Evolutionary conservation across 306 rosid species (phyloP).

Genomic region (Ammopiptanthus mongolicus): DNA sequence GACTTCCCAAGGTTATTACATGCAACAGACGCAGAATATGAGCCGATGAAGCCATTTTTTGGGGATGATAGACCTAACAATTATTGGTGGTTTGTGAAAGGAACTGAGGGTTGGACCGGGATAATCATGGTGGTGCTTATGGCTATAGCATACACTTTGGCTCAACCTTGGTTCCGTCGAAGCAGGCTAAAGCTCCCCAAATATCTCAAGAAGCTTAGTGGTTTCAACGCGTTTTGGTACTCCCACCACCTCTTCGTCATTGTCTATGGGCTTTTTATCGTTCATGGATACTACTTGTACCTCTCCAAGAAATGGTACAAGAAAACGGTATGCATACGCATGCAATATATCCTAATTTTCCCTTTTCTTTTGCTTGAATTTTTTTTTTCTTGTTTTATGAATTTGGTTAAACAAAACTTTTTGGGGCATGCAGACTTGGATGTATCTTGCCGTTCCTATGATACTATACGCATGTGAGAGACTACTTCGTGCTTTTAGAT

Average conservation of each 20-base stretch:
- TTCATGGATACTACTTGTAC: slow-evolving; percentile 74
- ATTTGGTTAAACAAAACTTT: background rate
- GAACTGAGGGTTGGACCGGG: slow-evolving; percentile 89
- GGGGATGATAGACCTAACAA: slow-evolving; percentile 51
- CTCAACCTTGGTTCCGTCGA: slow-evolving; percentile 85
- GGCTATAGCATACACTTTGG: slow-evolving; percentile 74
- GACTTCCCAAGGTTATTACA: slow-evolving; percentile 76
- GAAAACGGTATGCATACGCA: slow-evolving; percentile 54
- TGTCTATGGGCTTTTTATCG: slow-evolving; percentile 68
- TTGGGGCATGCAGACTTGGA: slow-evolving; percentile 75
- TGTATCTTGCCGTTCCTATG: slow-evolving; percentile 81
- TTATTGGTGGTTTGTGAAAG: slow-evolving; percentile 96
- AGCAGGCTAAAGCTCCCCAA: slow-evolving; percentile 60
- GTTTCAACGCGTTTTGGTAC: slow-evolving; percentile 96
- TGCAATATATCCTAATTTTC: background rate
- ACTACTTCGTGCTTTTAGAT: slow-evolving; percentile 76
- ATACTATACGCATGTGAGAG: slow-evolving; percentile 71
- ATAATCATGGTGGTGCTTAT: slow-evolving; percentile 70
- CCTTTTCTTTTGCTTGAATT: background rate
- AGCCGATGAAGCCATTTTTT: slow-evolving; percentile 57
- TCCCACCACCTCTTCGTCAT: slow-evolving; percentile 83
- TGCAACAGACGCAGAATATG: slow-evolving; percentile 46
- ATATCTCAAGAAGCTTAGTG: slow-evolving; percentile 60
- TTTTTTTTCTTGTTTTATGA: background rate
- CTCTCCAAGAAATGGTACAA: slow-evolving; percentile 83